Evolutionary conservation across 2,329 filamentous ascomycete species (phyloP), one percentile per base, ranked within the genome.

Genomic region (Cryphonectria radicalis): DNA sequence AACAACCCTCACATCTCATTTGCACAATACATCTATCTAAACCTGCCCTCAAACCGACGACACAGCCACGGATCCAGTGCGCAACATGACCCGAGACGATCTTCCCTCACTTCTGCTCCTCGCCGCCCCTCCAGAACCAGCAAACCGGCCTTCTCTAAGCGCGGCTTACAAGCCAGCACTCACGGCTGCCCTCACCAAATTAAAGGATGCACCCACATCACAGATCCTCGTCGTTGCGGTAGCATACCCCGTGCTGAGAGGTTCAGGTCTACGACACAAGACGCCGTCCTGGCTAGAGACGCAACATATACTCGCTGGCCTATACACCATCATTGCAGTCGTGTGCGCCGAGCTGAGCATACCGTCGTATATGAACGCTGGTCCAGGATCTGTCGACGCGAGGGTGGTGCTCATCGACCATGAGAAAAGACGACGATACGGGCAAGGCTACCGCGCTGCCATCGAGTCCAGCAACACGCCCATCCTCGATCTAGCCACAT

Each of bases 301-400:
- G 0, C 94, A 97, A 80, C 85, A 87, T n/a, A 84, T 95, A 6
- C 82, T 98, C 32, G 92, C 92, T 3, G 88, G 88, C 37, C 79
- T 97, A 35, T 98, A 98, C 84, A 90, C 90, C 76, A 86, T 98
- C 66, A 84, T 96, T 70, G 91, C 91, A 46, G 83, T 90, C 63
- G 84, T 93, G n/a, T 93, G 92, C 73, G 88, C 90, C 17, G 86
- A 89, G 74, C 83, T 88, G 64, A 83, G 83, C 63, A 86, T 83
- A 82, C 91, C 80, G 82, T 93, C 80, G 79, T 93, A 81, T 84
- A 88, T 83, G 8, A 81, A 82, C 59, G 84, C 82, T 19, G 88
- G 89, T 50, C 86, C 89, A 0, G 90, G 90, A 63, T 92, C 93
- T 35, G 88, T 97, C 22, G 94, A 98, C 80, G 86, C 89, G 0